Percentiles rank a stretch among this genome's conserved stretches.
phyloP scores from a whole-genome alignment of 2,329 filamentous ascomycete species.

The Diaporthe caulivora region DNA sequence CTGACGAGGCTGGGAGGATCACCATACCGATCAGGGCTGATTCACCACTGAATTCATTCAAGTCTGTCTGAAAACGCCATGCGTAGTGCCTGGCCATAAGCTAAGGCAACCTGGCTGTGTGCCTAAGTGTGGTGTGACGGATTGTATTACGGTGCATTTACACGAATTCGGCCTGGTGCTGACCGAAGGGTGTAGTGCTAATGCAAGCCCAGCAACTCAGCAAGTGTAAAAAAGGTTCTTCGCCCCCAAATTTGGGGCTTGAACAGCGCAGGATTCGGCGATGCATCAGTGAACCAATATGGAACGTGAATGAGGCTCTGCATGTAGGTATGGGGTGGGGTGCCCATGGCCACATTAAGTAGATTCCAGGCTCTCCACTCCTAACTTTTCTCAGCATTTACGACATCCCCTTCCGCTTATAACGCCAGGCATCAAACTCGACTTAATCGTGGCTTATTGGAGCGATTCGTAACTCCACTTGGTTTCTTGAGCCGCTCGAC shows the following conservation, averaged over 20 bases:
- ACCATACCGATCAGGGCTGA: too few species aligned
- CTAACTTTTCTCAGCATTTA: not conserved
- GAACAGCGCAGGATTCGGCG: not conserved
- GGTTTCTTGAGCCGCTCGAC: not conserved
- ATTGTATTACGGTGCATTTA: not conserved
- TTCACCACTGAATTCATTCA: not conserved
- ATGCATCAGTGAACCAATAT: not conserved
- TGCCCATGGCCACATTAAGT: not conserved
- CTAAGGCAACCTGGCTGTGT: constrained; percentile 30
- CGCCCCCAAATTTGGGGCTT: not conserved
- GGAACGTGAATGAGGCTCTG: constrained; percentile 23
- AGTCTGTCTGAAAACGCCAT: not conserved
- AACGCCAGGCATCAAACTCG: not conserved
- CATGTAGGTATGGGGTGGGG: not conserved
- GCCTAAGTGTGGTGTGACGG: not conserved
- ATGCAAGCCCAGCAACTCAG: not conserved
- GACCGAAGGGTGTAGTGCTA: not conserved
- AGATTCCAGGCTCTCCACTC: not conserved
- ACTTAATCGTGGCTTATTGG: not conserved
- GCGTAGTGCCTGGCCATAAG: not conserved
- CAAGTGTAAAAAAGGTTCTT: constrained; percentile 18
- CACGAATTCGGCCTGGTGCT: not conserved
- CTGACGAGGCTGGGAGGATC: not conserved
- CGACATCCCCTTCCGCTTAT: not conserved
- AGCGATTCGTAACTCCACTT: constrained; percentile 21